Evolutionary conservation across 2,329 filamentous ascomycete genomes (phyloP), one percentile per base, ranked within the genome.

Genomic region (Ophiocordyceps unilateralis): DNA sequence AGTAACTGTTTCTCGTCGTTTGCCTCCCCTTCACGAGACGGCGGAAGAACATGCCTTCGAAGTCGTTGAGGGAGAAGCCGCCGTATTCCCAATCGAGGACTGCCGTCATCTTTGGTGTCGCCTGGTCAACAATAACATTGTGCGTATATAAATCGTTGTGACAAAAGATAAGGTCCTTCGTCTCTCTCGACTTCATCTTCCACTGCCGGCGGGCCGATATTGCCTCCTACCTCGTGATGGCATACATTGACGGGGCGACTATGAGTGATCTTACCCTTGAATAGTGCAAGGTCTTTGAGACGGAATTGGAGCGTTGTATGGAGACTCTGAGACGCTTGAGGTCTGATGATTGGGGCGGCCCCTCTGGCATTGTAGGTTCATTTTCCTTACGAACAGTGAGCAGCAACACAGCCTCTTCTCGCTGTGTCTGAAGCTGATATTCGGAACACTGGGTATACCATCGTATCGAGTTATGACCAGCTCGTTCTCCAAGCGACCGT

Each of bases 81-180:
- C 54, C 53, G 42, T 58, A 61, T 45, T 64, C 60, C 60, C 59
- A 63, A 37, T 62, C 60, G 17, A 63, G 50, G 28, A 62, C 56
- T 8, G 57, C 56, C 4, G 44, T 47, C 12, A 62, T 53, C 36
- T 58, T 55, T 17, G 60, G 41, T 3, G 54, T 55, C 1, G 48
- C 43, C 5, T 44, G 46, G n/a, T 53, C 37, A 10, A 46, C 42
- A 26, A 46, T 44, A n/a, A 46, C 44, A 22, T 46, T 46, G 24
- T 46, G 44, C 8, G 44, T 41, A 6, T 41, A 46, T 5, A 43
- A 38, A n/a, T 46, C 44, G 23, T 46, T 46, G 14, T 45, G 44
- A 21, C 44, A 45, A 19, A 52, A 52, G 9, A 51, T 49, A 4
- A 51, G 46, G 39, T 53, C 48, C 5, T 43, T 39, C 2, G 30